Evolutionary conservation across 352 stramenopile genomes (phyloP).

Genomic region (Globisporangium uncinulatum): DNA sequence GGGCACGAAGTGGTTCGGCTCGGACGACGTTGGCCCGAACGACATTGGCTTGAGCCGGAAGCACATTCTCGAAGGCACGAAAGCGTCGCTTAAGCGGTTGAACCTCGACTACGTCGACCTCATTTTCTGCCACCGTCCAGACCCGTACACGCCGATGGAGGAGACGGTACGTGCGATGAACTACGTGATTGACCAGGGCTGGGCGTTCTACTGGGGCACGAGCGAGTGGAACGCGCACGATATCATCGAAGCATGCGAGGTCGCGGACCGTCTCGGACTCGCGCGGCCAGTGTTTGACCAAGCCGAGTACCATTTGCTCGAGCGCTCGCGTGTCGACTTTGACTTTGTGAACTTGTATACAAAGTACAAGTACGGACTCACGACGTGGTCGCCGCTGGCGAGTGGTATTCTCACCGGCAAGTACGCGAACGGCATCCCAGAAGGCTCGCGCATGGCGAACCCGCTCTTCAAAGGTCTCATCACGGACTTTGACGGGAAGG

Average conservation of each 20-base stretch:
- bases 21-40: slow-evolving; percentile 16
- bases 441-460: slow-evolving; percentile 18
- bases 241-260: slow-evolving; percentile 41
- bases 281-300: slow-evolving; percentile 36
- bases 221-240: slow-evolving; percentile 41
- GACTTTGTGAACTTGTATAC: slow-evolving; percentile 45
- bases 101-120: slow-evolving; percentile 40
- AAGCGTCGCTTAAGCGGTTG: slow-evolving; percentile 36
- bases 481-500: slow-evolving; percentile 23
- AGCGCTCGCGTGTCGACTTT: slow-evolving; percentile 39
- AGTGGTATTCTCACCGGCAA: slow-evolving; percentile 51
- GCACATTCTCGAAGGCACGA: slow-evolving; percentile 39
- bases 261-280: slow-evolving; percentile 24
- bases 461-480: background rate
- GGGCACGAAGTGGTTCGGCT: slow-evolving; percentile 3
- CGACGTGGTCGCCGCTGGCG: slow-evolving; percentile 18
- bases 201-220: slow-evolving; percentile 33
- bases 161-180: too few species aligned
- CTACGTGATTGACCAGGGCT: too few species aligned
- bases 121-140: slow-evolving; percentile 39
- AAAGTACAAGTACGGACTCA: slow-evolving; percentile 34
- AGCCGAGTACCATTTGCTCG: slow-evolving; percentile 45
- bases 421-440: slow-evolving; percentile 34
- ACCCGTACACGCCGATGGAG: slow-evolving; percentile 20
- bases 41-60: slow-evolving; percentile 25